Evolutionary conservation across 164 flowering plant genomes (phyloP), one percentile per base, ranked within the genome.

Genomic region (Macadamia integrifolia): DNA sequence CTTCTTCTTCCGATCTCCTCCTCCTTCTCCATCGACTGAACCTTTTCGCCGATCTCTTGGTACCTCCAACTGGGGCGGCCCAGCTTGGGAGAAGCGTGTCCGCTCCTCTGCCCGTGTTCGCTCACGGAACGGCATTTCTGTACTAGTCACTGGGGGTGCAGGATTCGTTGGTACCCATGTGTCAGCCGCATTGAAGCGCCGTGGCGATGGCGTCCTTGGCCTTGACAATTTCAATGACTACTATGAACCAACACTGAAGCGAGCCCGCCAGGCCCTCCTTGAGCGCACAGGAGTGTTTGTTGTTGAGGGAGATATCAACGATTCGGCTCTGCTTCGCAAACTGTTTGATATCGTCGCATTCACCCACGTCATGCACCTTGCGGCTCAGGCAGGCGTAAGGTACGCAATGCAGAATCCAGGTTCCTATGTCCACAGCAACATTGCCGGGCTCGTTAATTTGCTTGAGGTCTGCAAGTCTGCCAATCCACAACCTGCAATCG

Each of bases 331-430:
- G 11, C 69, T 93, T 40, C 75, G 66, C 77, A 88, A 89, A 75
- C 78, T 93, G 14, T 90, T 93, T 56, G 91, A 88, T 59, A 86
- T 90, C 3, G 98, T 89, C 6, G 64, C 87, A 0, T 90, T 93
- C 60, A 86, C 88, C 18, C 98, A 93, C 62, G 93, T 93, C 17
- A 85, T 90, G 90, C 98, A 93, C 75, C 81, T 93, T 65, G 98
- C 98, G 6, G 98, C 98, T 3, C 98, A 93, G 71, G 98, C 98
- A 10, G 98, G 98, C 0, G 98, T 93, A 6, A 64, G 98, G 74
- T 93, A 93, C 61, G 98, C 98, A 10, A 86, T 93, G 95, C 79
- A 88, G 61, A 93, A 93, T 74, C 98, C 98, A 40, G 48, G 84
- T 65, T 90, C 97, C 6, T 93, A 93, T 71, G 92, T 93, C 53